phyloP scores from a whole-genome alignment of 805 yeast genomes.

The Brettanomyces nanus region DNA sequence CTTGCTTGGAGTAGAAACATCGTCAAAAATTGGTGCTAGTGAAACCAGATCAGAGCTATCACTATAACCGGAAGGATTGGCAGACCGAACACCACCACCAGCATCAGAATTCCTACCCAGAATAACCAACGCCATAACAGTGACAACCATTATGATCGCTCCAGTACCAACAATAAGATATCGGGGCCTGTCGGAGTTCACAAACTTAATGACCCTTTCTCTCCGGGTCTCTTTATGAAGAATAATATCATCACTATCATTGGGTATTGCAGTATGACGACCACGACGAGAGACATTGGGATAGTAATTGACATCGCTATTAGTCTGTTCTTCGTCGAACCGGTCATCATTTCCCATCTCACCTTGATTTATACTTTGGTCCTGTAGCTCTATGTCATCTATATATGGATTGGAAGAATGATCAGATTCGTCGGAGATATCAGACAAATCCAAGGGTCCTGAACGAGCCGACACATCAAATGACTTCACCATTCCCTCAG shows the following conservation, averaged over 20 bases:
- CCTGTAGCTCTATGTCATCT: no score
- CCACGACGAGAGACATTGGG: conserved; percentile 6
- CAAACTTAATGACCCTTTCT: no score
- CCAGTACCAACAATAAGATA: background rate
- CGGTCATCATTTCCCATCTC: conserved; percentile 18
- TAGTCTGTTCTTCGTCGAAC: background rate
- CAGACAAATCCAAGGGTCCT: no score
- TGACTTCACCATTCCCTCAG: no score
- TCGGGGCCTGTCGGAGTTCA: background rate
- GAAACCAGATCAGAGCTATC: background rate
- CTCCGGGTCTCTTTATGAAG: background rate
- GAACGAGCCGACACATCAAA: no score
- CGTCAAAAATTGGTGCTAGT: background rate
- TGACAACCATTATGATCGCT: background rate
- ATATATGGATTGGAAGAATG: no score
- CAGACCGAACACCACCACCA: background rate
- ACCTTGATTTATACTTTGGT: no score
- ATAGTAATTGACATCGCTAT: conserved; percentile 7
- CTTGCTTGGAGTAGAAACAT: background rate
- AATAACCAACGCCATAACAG: background rate
- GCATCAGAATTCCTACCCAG: background rate
- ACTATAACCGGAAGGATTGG: background rate
- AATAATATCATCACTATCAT: background rate
- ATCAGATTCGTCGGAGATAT: no score
- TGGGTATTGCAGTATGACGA: conserved; percentile 3